Conservation (phyloP, 176 grass and related monocot species). For the Aegilops umbellulata region DNA sequence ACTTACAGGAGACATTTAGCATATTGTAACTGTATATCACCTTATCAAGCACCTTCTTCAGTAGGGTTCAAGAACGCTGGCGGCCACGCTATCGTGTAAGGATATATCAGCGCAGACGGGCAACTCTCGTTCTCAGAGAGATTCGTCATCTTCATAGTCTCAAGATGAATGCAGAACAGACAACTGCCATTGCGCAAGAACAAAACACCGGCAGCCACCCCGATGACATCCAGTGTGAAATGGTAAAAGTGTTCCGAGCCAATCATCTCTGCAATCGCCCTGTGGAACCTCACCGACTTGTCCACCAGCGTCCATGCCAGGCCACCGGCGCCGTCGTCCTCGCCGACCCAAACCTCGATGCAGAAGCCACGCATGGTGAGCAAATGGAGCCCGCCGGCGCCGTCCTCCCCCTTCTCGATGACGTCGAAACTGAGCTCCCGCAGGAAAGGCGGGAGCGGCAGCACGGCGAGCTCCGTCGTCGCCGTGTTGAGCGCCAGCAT, state of each 20-base stretch:
- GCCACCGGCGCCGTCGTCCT: background rate
- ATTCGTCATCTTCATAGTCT: conserved; percentile 32
- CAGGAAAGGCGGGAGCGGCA: conserved; percentile 28
- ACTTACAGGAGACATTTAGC: background rate
- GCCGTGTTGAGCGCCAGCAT: conserved; percentile 23
- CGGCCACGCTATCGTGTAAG: conserved; percentile 18
- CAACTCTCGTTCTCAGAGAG: background rate
- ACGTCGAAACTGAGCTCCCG: conserved; percentile 25
- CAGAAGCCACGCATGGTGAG: conserved; percentile 38
- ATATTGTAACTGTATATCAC: background rate
- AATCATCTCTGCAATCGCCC: background rate
- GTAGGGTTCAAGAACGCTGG: conserved; percentile 29
- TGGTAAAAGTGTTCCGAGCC: background rate
- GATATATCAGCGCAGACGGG: background rate
- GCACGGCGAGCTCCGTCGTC: conserved; percentile 14
- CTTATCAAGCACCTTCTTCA: conserved; percentile 10
- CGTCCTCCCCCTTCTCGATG: conserved; percentile 27
- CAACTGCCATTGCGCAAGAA: conserved; percentile 23
- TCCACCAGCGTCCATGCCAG: conserved; percentile 30
- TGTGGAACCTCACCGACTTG: conserved; percentile 39
- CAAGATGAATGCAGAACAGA: conserved; percentile 35
- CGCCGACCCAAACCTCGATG: conserved; percentile 32
- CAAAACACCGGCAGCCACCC: conserved; percentile 26
- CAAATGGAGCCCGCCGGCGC: conserved; percentile 4
- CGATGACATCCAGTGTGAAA: background rate